Base-by-base conservation (phyloP, 495 filamentous ascomycete species). In the Aspergillus cavernicola region DNA sequence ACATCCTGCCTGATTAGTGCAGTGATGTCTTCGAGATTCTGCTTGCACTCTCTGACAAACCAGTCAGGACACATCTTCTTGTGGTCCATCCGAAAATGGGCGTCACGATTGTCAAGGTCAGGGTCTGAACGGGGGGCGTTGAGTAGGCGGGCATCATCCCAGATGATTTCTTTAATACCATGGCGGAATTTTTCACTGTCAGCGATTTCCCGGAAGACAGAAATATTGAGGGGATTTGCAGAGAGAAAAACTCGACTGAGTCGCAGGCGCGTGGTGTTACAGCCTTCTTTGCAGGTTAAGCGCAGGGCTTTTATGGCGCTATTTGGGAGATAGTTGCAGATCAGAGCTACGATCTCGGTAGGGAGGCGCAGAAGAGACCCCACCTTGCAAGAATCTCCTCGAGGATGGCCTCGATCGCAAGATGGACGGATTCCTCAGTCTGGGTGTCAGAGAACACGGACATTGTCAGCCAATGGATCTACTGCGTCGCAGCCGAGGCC, bases 131-230 rank as follows among this genome's bases (percentile, higher is more conserved):
- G 12, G 28, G 43, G 18, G 24, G 24, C 22, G 13, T 47, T 28
- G n/a, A 49, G n/a, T 18, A 56, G 46, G 12, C 45, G 56, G 6
- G 55, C 61, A 42, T 68, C 64, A 36, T 68, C 65, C 65, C 61
- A 68, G 26, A 68, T 46, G 26, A 66, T 63, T 19, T 68, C 57
- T 28, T 44, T 53, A 7, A 68, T 47, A 22, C 45, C 2, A 18
- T 56, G 29, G 6, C 58, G 50, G 35, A 62, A 59, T 1, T 22
- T 41, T 26, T 57, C 52, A 35, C 66, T 58, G 33, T 61, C 42
- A 8, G 63, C 66, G 32, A 66, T 59, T n/a, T 59, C 48, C 23
- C 57, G 54, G 22, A 61, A 66, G 15, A 66, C 61, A 10, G 23
- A 45, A 29, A 63, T 56, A 38, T 63, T 52, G 22, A 50, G 53